Evolutionary conservation across 306 rosid genomes (phyloP), one percentile per base, ranked within the genome.

Genomic region (Vigna trinervia): DNA sequence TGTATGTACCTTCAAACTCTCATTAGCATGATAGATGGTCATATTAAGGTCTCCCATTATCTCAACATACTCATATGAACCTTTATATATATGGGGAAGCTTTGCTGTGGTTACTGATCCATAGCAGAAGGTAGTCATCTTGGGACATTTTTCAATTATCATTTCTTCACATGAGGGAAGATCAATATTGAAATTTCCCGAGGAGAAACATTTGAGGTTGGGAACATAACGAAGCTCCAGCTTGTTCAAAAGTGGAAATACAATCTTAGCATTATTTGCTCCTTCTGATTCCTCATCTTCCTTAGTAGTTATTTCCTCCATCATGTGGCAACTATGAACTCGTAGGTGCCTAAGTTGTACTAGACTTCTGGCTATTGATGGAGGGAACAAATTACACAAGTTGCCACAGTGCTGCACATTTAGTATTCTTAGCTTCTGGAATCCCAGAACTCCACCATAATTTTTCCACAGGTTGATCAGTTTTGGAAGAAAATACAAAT

Each of bases 11-110:
- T 58, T 58, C n/a, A 58, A 58, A 22, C 17, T 26, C 17, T 26
- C 17, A 5, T 58, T 58, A 58, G 63, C 63, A 58, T 58, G 38
- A 58, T 23, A 26, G 63, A 58, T 58, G n/a, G 63, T 58, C 38
- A 58, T 58, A 26, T 26, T 58, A 26, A 23, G 63, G 17, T 58
- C 38, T 58, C 4, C 38, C 38, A 26, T 58, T 12, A 58, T 26
- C 17, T 58, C 38, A 58, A 5, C 38, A 26, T 58, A 58, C 63
- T 58, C 63, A 58, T 58, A 58, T 4, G 63, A 58, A 26, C 63
- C 38, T 57, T 58, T 58, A 58, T 58, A 58, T 58, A 58, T 58
- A 26, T 5, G 63, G 17, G 28, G n/a, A 58, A 58, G 63, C 38
- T 26, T 58, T 57, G 17, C 36, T 23, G 38, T 5, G n/a, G 63